Base-by-base conservation (phyloP, 2,329 filamentous ascomycete species). In the Penicillium sp. region DNA sequence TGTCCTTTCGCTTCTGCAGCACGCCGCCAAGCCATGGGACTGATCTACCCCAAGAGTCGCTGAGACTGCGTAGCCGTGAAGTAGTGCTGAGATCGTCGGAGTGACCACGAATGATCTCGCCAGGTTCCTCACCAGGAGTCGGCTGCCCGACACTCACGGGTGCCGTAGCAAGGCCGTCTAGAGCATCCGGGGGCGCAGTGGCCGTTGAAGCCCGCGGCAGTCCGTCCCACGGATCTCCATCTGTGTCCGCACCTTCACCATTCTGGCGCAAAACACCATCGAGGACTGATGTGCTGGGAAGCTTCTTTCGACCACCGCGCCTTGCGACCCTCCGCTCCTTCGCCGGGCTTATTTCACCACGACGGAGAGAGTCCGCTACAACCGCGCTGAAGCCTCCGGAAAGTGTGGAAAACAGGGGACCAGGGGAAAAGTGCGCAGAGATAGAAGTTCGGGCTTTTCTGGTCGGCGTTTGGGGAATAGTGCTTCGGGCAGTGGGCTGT, bases 341-440 rank as follows among this genome's bases (percentile, higher is more conserved):
- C 21, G 67, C 66, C 19, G 78, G 72, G 23, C 75, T 77, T 8
- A 81, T 81, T 62, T 85, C 79, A 15, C 85, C 84, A 17, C 85
- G 83, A n/a, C 87, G 83, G 29, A 90, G 78, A 23, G 86, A 84
- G 65, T 90, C 88, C 8, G 87, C 88, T 6, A 90, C 86, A 52
- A 90, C 84, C 1, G 85, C 88, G 70, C 82, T 86, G 17, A 91
- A 79, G 0, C 84, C 84, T 1, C 83, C 84, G 2, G 84, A 87
- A 1, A 90, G 78, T 0, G 88, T 86, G 31, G 84, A 84, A 1
- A 88, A 82, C 5, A 90, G 76, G 6, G 86, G 84, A 0, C 85
- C 85, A 4, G 84, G 84, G 4, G 86, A 80, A 44, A 90, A 84
- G 3, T 81, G 82, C 23, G 76, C 69, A 3, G 81, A 80, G 19